These are phyloP conservation scores for Closterium sp. DNA, from an alignment of 139 green algal species.

Conservation along the genomic window DNA sequence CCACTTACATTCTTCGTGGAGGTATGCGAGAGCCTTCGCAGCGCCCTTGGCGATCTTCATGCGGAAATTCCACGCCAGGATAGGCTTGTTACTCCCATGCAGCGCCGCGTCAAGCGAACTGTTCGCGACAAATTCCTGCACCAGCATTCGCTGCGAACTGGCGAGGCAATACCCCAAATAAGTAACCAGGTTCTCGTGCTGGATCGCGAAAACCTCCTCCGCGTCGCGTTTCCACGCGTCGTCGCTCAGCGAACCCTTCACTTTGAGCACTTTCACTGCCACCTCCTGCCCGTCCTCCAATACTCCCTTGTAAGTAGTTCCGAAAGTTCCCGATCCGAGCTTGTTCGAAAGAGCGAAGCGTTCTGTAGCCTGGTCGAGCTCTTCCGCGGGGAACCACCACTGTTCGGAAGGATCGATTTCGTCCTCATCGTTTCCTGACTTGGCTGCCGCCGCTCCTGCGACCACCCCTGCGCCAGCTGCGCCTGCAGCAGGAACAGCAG, in stretches of 20 bases:
- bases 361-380: constrained; percentile 16
- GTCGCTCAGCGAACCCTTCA: background rate
- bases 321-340: constrained; percentile 18
- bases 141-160: background rate
- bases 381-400: background rate
- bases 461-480: background rate
- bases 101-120: background rate
- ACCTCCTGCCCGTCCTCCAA: constrained; percentile 19
- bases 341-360: constrained; percentile 18
- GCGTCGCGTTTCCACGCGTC: background rate
- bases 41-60: background rate
- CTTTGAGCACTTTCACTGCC: constrained; percentile 10
- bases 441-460: background rate
- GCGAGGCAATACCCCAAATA: background rate
- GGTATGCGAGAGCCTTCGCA: background rate
- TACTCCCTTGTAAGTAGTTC: constrained; percentile 21
- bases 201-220: background rate
- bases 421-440: background rate
- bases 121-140: background rate
- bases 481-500: background rate
- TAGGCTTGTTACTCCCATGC: background rate
- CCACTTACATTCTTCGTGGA: background rate
- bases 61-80: background rate
- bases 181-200: background rate
- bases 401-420: background rate